A percentile compares a stretch with the other conserved stretches of the same genome.
phyloP scores from a whole-genome alignment of 305 asterid species.

The Fraxinus latifolia region DNA sequence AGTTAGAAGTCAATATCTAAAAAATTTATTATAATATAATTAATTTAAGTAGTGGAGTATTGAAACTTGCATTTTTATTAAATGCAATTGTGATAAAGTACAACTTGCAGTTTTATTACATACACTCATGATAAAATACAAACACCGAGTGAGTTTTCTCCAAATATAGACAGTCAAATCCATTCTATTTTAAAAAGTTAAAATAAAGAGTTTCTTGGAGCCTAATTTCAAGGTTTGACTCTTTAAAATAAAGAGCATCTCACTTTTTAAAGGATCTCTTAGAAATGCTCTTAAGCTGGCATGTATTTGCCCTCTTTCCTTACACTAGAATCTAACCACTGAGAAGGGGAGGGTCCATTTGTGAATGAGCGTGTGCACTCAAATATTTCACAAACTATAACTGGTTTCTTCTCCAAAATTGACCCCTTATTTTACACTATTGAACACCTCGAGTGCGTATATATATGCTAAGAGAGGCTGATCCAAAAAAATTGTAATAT shows the following conservation, averaged over 20 bases:
- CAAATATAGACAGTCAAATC: background rate
- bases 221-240: background rate
- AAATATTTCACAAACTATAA: background rate
- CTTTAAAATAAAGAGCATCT: background rate
- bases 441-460: background rate
- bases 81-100: background rate
- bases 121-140: background rate
- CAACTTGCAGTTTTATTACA: background rate
- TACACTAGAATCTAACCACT: background rate
- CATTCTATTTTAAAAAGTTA: background rate
- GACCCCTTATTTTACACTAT: background rate
- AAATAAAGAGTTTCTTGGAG: background rate
- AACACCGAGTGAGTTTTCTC: background rate
- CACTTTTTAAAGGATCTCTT: background rate
- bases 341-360: background rate
- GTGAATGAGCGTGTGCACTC: background rate
- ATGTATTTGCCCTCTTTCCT: background rate
- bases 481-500: background rate
- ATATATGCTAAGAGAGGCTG: background rate
- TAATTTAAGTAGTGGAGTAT: background rate
- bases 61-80: background rate
- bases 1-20: background rate
- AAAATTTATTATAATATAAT: too few relatives aligned
- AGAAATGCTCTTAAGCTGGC: background rate
- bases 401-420: background rate